Evolutionary conservation across 768 basidiomycete genomes (phyloP).

Genomic region (Kwoniella mangroviensis): DNA sequence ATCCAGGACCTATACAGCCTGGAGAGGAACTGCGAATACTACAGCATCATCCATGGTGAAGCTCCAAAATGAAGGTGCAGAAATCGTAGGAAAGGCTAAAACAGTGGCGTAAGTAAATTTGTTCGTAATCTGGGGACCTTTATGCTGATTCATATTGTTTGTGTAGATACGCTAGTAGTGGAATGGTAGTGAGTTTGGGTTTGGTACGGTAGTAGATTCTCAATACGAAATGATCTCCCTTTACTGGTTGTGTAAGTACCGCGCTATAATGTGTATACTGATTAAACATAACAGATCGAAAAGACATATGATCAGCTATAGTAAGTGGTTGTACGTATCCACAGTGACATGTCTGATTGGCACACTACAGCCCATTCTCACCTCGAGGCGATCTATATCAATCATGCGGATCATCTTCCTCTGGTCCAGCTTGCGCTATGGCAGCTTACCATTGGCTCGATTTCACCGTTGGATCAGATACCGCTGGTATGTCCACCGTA

Average conservation of each 20-base stretch:
- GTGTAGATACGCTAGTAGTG: neutral
- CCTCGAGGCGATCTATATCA: slow-evolving; percentile 53
- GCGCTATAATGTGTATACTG: slow-evolving; percentile 22
- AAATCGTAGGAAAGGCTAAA: slow-evolving; percentile 65
- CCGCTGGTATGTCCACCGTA: slow-evolving; percentile 23
- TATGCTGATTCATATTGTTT: neutral
- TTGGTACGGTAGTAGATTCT: too few species aligned
- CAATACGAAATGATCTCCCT: too few species aligned
- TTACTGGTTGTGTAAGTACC: neutral
- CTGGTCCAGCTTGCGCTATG: slow-evolving; percentile 44
- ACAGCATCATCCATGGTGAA: slow-evolving; percentile 62
- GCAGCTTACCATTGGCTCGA: slow-evolving; percentile 55
- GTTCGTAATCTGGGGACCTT: neutral
- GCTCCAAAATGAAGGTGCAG: slow-evolving; percentile 63
- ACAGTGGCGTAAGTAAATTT: slow-evolving; percentile 46
- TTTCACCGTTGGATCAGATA: slow-evolving; percentile 50
- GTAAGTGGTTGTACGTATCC: neutral
- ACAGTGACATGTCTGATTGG: neutral
- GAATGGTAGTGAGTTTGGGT: neutral
- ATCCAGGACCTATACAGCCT: slow-evolving; percentile 56
- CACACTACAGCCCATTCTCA: slow-evolving; percentile 41
- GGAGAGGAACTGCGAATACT: slow-evolving; percentile 57
- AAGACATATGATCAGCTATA: slow-evolving; percentile 26
- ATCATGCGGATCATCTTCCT: slow-evolving; percentile 42
- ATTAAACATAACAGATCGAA: neutral